Base-by-base conservation (phyloP, 805 yeast genomes). In the Wickerhamiella sergipiensis region DNA sequence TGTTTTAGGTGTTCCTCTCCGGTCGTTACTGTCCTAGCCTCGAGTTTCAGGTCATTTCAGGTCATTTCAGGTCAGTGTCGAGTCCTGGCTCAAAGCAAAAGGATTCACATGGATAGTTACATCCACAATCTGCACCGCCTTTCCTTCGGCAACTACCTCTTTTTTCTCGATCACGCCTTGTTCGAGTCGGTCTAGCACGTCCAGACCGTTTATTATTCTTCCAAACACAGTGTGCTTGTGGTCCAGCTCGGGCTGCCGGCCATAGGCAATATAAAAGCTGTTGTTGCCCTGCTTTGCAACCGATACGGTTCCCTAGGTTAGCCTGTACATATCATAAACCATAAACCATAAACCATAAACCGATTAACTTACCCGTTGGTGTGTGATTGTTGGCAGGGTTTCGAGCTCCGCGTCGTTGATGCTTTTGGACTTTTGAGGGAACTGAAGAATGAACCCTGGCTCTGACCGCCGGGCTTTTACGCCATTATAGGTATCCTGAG, bases 241-340 rank as follows among this genome's bases (percentile, higher is more conserved):
- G 75, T 72, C 65, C 74, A 75, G 59, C 74, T 75, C 64, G 73
- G 80, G 33, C 76, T 70, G 6, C 78, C 79, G 61, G 74, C 75
- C 58, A 78, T 74, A 68, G 17, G 33, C 21, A 48, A 48, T n/a
- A 21, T 48, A 48, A 18, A 48, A 48, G n/a, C 46, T 21, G 43
- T 45, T 48, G 18, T 22, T 17, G 42, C 44, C 46, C 22, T 36
- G 46, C 21, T 74, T 75, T 54, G 79, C 79, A 79, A 75, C 75
- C 38, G 77, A 72, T 54, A 75, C 52, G 1, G 59, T 51, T 10
- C 66, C 66, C 68, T 46, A 39, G 40, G 48, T 46, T 46, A 46
- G 48, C 31, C 33, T 46, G 42, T 36, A 22, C 26, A 36, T 33
- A 26, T 6, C 8, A n/a, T n/a, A n/a, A n/a, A n/a, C n/a, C n/a